A percentile compares a stretch with the other conserved stretches of the same genome.
These are phyloP conservation scores for Hypoxylon sp. DNA, from an alignment of 2,329 filamentous ascomycete genomes.

Conservation along the genomic window DNA sequence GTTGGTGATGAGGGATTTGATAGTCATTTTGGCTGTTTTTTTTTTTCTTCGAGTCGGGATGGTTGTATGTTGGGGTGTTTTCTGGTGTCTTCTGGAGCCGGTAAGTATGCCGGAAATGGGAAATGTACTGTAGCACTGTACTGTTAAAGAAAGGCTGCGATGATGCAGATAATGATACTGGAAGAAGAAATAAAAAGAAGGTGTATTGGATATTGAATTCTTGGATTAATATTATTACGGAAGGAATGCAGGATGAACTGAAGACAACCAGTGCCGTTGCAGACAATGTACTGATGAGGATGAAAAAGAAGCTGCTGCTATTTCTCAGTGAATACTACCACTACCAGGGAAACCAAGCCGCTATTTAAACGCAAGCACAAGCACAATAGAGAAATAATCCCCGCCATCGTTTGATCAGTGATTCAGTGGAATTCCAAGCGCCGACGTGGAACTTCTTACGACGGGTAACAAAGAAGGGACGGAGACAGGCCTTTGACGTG, in stretches of 20 bases:
- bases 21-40: slow-evolving; percentile 33
- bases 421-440: slow-evolving; percentile 37
- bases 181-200: slow-evolving; percentile 8
- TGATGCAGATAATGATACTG: not conserved
- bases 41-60: not conserved
- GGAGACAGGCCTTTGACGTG: slow-evolving; percentile 23
- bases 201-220: not conserved
- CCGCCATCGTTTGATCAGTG: slow-evolving; percentile 11
- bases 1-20: slow-evolving; percentile 42
- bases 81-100: not conserved
- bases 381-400: slow-evolving; percentile 23
- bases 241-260: slow-evolving; percentile 26
- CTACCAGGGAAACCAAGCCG: slow-evolving; percentile 9
- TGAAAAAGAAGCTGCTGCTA: slow-evolving; percentile 11
- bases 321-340: slow-evolving; percentile 6
- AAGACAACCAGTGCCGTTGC: slow-evolving; percentile 36
- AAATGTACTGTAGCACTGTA: not conserved
- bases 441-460: slow-evolving; percentile 16
- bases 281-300: slow-evolving; percentile 22
- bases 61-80: not conserved
- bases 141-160: not conserved
- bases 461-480: slow-evolving; percentile 30
- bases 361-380: slow-evolving; percentile 35
- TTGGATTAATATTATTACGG: slow-evolving; percentile 30
- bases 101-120: slow-evolving; percentile 1